Evolutionary conservation across 2,329 filamentous ascomycete species (phyloP).

Genomic region (Akanthomyces dipterigenus): DNA sequence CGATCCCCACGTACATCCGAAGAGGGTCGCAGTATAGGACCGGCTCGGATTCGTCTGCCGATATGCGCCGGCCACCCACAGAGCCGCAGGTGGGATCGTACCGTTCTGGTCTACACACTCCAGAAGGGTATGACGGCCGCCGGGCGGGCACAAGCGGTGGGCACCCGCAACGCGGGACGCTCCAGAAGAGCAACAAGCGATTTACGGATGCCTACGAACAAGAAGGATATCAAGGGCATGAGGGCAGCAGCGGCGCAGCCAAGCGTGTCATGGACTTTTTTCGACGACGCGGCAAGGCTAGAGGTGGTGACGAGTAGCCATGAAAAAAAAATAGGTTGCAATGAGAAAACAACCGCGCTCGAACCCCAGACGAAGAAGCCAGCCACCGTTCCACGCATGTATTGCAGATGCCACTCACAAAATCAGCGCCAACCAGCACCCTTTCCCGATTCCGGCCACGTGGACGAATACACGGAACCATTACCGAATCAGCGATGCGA

Average conservation of each 20-base stretch:
- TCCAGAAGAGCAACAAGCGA: slow-evolving; percentile 81
- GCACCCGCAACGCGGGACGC: slow-evolving; percentile 45
- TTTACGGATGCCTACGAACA: slow-evolving; percentile 88
- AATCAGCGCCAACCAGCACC: background rate
- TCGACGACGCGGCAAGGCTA: slow-evolving; percentile 72
- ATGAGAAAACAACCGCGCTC: background rate
- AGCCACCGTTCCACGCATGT: background rate
- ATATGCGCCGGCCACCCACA: slow-evolving; percentile 37
- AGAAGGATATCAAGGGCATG: slow-evolving; percentile 56
- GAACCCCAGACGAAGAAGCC: background rate
- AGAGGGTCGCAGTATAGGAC: slow-evolving; percentile 39
- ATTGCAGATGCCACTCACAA: background rate
- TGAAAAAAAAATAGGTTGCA: background rate
- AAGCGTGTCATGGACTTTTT: slow-evolving; percentile 99
- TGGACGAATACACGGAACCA: background rate
- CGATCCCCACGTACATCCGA: slow-evolving; percentile 42
- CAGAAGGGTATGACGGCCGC: slow-evolving; percentile 36
- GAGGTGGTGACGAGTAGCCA: slow-evolving; percentile 52
- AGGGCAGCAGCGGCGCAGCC: slow-evolving; percentile 79
- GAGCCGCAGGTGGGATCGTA: slow-evolving; percentile 36
- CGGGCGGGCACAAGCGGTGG: slow-evolving; percentile 28
- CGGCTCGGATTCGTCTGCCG: slow-evolving; percentile 48
- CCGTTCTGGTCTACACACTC: slow-evolving; percentile 35
- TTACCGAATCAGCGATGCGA: background rate
- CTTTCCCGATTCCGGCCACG: no score